phyloP scores from a whole-genome alignment of 1,284 basidiomycete species.

The Boletellus deceptivus region DNA sequence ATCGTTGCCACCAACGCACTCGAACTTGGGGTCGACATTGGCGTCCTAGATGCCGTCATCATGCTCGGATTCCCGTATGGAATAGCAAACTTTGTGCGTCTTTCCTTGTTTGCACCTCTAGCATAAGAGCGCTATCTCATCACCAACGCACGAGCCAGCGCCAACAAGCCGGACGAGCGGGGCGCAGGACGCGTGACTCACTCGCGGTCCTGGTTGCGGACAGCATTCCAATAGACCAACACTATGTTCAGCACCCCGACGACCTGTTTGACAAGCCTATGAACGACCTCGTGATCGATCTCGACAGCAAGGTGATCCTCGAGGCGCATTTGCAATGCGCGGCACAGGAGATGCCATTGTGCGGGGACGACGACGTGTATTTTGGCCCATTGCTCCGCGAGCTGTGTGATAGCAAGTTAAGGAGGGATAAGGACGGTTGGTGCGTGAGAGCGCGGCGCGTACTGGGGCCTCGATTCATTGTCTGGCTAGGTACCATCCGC shows the following conservation, averaged over 20 bases:
- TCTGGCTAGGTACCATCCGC: slow-evolving; percentile 68
- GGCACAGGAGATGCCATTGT: slow-evolving; percentile 82
- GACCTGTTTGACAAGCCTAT: slow-evolving; percentile 65
- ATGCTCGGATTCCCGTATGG: slow-evolving; percentile 86
- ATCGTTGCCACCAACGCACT: slow-evolving; percentile 91
- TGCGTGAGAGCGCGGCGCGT: slow-evolving; percentile 28
- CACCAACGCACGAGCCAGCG: slow-evolving; percentile 41
- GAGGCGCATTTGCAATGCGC: slow-evolving; percentile 91
- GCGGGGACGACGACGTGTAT: slow-evolving; percentile 63
- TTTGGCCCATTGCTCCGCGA: slow-evolving; percentile 65
- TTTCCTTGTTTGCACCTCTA: slow-evolving; percentile 1
- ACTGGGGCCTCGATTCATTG: not conserved
- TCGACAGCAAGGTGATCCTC: slow-evolving; percentile 73
- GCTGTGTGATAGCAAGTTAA: slow-evolving; percentile 55
- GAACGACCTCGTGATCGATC: slow-evolving; percentile 69
- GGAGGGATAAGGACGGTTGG: slow-evolving; percentile 71
- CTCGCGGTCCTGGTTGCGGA: slow-evolving; percentile 80
- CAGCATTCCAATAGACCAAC: slow-evolving; percentile 70
- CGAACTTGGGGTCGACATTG: slow-evolving; percentile 91
- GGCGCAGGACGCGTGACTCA: slow-evolving; percentile 79
- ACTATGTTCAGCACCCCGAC: slow-evolving; percentile 73
- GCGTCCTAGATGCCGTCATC: slow-evolving; percentile 83
- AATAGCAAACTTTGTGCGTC: slow-evolving; percentile 70
- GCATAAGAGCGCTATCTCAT: not conserved
- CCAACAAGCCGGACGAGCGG: slow-evolving; percentile 89